Conservation (phyloP, 805 yeast species). For the Candida jianshihensis region DNA sequence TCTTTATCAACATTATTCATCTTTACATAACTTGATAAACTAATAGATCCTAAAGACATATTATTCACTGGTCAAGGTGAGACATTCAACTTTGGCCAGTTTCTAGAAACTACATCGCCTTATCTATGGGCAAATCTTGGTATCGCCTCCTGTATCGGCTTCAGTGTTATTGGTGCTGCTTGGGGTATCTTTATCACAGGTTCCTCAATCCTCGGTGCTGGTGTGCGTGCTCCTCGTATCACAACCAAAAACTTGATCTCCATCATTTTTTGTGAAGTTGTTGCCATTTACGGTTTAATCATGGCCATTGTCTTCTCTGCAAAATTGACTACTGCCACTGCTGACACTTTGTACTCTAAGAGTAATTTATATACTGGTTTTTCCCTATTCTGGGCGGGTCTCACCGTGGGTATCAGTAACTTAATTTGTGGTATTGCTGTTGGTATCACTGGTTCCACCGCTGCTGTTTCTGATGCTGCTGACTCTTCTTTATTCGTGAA, state of each 20-base stretch:
- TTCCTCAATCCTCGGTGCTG: constrained; percentile 91
- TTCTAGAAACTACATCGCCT: constrained; percentile 80
- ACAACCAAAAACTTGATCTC: constrained; percentile 95
- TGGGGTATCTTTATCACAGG: constrained; percentile 99
- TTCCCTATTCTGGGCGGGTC: constrained; percentile 95
- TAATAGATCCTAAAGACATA: constrained; percentile 20
- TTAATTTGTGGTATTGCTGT: constrained; percentile 96
- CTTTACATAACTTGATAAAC: not conserved
- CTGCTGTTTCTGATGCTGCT: constrained; percentile 96
- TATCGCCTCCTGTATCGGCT: constrained; percentile 83
- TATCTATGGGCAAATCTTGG: constrained; percentile 96
- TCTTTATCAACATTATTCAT: not conserved
- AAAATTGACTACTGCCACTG: constrained; percentile 64
- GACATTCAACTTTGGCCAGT: constrained; percentile 84
- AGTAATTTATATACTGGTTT: constrained; percentile 92
- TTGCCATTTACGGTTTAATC: constrained; percentile 95
- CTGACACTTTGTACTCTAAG: constrained; percentile 59
- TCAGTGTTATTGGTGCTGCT: constrained; percentile 95
- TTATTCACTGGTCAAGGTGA: constrained; percentile 91
- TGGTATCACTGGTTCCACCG: constrained; percentile 97
- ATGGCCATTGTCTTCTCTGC: constrained; percentile 97
- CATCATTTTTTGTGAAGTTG: constrained; percentile 98
- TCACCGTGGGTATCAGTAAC: constrained; percentile 90
- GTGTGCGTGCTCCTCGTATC: constrained; percentile 95
- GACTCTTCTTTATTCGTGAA: constrained; percentile 92